Evolutionary conservation across 2,329 filamentous ascomycete genomes (phyloP).

Genomic region (Emergomyces africanus): DNA sequence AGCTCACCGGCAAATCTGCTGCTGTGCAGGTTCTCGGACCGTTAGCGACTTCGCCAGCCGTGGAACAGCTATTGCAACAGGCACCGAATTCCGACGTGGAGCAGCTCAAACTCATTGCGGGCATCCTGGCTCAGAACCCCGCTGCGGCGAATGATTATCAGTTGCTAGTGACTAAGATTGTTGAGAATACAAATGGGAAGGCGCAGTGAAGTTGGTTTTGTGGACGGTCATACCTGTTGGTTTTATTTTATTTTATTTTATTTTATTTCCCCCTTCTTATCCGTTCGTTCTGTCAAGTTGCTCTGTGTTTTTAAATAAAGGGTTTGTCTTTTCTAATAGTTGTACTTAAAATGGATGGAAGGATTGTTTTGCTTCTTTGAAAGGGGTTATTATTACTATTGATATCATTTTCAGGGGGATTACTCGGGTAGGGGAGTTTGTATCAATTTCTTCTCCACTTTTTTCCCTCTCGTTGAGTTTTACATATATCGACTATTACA

Average conservation of each 20-base stretch:
- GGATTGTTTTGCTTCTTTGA: neutral
- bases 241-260: too few relatives aligned
- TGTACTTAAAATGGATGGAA: neutral
- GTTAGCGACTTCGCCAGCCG: constrained; percentile 50
- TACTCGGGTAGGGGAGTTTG: neutral
- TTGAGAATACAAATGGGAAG: constrained; percentile 23
- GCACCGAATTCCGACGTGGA: constrained; percentile 54
- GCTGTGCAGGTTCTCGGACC: constrained; percentile 53
- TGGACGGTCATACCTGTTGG: neutral
- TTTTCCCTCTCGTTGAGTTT: neutral
- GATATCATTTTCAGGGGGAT: too few relatives aligned
- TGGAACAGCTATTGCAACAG: constrained; percentile 56
- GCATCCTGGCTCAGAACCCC: constrained; percentile 54
- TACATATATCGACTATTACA: neutral
- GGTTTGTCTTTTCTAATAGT: neutral
- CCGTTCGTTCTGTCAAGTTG: neutral
- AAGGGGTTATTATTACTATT: neutral
- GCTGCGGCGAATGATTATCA: constrained; percentile 48
- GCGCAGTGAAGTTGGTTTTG: constrained; percentile 2
- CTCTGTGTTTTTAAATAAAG: neutral
- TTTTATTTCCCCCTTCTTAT: constrained; percentile 4
- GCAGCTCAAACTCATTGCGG: constrained; percentile 61
- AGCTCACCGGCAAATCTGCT: constrained; percentile 38
- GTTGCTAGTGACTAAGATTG: constrained; percentile 30
- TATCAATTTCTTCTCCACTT: neutral